Conservation (phyloP, 1,139 yeast species). For the Debaryomyces sp. region DNA sequence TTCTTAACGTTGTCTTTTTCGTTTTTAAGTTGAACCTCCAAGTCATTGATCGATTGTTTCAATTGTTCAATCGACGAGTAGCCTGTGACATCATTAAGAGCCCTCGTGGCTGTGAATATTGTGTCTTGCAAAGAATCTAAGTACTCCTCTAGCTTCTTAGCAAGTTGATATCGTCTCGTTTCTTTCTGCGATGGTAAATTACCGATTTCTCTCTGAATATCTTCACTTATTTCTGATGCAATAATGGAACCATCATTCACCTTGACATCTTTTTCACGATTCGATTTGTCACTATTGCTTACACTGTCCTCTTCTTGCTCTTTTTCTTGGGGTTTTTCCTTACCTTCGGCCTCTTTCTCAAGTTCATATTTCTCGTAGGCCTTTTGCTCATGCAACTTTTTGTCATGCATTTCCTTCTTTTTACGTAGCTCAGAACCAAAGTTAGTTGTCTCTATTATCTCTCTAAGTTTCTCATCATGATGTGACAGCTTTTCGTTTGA, state of each 20-base stretch:
- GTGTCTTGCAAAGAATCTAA: constrained; percentile 69
- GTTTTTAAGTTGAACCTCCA: constrained; percentile 51
- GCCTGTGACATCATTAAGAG: constrained; percentile 91
- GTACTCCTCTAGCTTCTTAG: constrained; percentile 49
- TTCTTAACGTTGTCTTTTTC: constrained; percentile 52
- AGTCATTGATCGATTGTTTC: constrained; percentile 58
- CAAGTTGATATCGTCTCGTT: constrained; percentile 15
- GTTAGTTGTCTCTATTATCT: constrained; percentile 26
- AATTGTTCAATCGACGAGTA: constrained; percentile 79
- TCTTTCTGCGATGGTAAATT: constrained; percentile 38
- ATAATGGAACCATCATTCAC: background rate
- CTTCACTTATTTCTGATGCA: constrained; percentile 17
- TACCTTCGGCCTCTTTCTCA: background rate
- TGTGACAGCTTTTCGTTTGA: background rate
- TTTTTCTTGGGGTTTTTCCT: background rate
- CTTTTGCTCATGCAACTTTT: constrained; percentile 12
- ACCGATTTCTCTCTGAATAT: constrained; percentile 25
- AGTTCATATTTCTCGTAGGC: background rate
- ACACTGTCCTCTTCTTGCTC: background rate
- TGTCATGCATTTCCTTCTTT: constrained; percentile 9
- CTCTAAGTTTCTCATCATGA: constrained; percentile 9
- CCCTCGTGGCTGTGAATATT: constrained; percentile 67
- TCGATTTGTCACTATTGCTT: background rate
- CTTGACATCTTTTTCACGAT: background rate
- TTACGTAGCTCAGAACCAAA: constrained; percentile 18